Evolutionary conservation across 2,329 filamentous ascomycete genomes (phyloP).

Genomic region (Passalora sequoiae): DNA sequence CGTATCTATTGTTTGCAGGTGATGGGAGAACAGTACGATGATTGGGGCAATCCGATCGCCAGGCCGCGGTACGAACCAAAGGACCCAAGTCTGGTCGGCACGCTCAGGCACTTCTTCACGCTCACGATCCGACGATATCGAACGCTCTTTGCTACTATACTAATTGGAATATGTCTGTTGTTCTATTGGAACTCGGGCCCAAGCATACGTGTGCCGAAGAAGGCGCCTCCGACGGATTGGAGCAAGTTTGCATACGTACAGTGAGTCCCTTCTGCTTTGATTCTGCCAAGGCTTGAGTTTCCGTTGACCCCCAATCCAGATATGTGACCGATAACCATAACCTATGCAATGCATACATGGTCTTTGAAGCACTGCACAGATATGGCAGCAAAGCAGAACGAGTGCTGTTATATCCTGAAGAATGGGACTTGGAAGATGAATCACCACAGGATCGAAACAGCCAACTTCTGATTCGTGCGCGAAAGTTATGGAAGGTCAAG

Average conservation of each 20-base stretch:
- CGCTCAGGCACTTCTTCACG: conserved; percentile 12
- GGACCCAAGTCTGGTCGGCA: conserved; percentile 15
- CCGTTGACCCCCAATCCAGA: conserved; percentile 7
- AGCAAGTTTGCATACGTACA: conserved; percentile 23
- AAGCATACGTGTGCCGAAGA: conserved; percentile 1
- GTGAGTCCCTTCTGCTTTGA: conserved; percentile 9
- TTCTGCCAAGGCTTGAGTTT: no score
- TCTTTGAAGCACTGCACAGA: conserved; percentile 41
- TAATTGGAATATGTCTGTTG: conserved; percentile 18
- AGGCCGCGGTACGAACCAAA: conserved; percentile 14
- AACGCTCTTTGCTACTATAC: conserved; percentile 13
- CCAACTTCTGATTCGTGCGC: conserved; percentile 35
- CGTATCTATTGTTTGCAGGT: no score
- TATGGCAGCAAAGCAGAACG: conserved; percentile 43
- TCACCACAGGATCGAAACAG: conserved; percentile 35
- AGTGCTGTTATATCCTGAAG: conserved; percentile 42
- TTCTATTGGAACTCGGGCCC: conserved; percentile 12
- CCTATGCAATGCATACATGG: conserved; percentile 30
- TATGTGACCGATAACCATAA: conserved; percentile 25
- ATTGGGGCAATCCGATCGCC: conserved; percentile 22
- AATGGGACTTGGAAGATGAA: conserved; percentile 34
- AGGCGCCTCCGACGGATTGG: conserved; percentile 15
- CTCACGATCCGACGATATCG: conserved; percentile 13
- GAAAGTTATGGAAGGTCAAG: conserved; percentile 47
- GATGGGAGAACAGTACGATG: conserved; percentile 23